phyloP scores from a whole-genome alignment of 208 protist genomes.

The Porcisia hertigi region DNA sequence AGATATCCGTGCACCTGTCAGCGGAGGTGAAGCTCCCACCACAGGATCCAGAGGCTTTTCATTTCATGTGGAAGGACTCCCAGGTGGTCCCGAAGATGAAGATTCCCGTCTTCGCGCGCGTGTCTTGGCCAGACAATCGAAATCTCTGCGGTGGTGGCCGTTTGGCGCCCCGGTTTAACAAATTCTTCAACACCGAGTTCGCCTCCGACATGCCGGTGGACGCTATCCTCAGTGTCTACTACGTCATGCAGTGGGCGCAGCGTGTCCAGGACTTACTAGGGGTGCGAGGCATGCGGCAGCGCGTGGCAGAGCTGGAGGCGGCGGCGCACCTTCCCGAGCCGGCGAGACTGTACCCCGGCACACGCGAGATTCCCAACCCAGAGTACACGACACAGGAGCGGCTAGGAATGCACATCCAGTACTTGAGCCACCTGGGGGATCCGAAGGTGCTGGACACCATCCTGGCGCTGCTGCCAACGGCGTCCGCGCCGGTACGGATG shows the following conservation, averaged over 20 bases:
- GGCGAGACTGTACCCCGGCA: constrained; percentile 78
- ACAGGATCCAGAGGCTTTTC: constrained; percentile 83
- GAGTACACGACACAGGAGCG: constrained; percentile 85
- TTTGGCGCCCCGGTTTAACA: constrained; percentile 70
- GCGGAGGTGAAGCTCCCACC: constrained; percentile 91
- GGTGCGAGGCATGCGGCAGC: constrained; percentile 78
- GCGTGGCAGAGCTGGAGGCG: constrained; percentile 68
- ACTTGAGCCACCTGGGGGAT: constrained; percentile 81
- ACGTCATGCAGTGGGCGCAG: constrained; percentile 77
- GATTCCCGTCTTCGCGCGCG: constrained; percentile 86
- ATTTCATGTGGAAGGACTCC: constrained; percentile 86
- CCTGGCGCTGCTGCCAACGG: constrained; percentile 49
- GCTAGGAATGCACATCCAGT: constrained; percentile 91
- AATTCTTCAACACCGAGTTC: constrained; percentile 77
- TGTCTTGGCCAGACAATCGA: constrained; percentile 82
- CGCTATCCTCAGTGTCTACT: constrained; percentile 67
- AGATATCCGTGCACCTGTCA: constrained; percentile 85
- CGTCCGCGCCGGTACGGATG: constrained; percentile 82
- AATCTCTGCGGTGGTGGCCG: constrained; percentile 67
- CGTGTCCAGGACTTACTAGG: constrained; percentile 59
- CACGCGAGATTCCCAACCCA: constrained; percentile 88
- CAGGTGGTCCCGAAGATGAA: constrained; percentile 82
- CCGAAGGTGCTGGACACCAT: constrained; percentile 68
- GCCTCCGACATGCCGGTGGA: constrained; percentile 81
- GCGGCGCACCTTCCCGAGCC: constrained; percentile 40